Evolutionary conservation across 345 rosid genomes (phyloP), one percentile per base, ranked within the genome.

Genomic region (Brassica rapa): DNA sequence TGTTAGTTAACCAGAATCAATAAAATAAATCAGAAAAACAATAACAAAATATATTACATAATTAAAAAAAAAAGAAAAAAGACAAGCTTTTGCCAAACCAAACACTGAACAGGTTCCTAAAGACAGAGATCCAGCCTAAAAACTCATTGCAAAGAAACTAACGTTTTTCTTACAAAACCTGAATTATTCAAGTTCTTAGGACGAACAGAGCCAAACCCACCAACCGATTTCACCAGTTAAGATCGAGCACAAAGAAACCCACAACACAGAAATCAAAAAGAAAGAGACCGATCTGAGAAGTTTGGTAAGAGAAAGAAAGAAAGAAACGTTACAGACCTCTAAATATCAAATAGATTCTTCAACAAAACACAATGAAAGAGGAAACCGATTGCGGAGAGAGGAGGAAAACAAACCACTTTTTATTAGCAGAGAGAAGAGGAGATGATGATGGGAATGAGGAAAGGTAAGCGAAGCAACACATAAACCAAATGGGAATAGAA

Each of bases 381-480:
- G 81, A 78, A 78, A 72, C 61, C 51, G 68, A 72, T 71, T 78
- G 81, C 72, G 53, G 77, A 65, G 72, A 65, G 29, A 66, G 9
- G 60, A 71, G 43, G 57, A 41, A 59, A 76, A 43, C 73, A 68
- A 39, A 76, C 68, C 68, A 59, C 62, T 59, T 59, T 73, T 46
- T 65, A 29, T 60, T 6, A 14, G 56, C 49, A 41, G 68, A 59
- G 65, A 53, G 77, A 11, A 39, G 56, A 46, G 55, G 56, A 51
- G 67, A 64, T 33, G 66, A 69, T 21, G 62, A 62, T 49, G 77
- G 61, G 62, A 59, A 72, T 59, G 77, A 79, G 73, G 82, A 78
- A 78, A 78, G 69, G 24, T 12, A 72, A 72, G 59, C 16, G 63
- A 78, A 66, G 72, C 77, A 65, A 62, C 68, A 65, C 72, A 78